These are phyloP conservation scores for Fragaria nilgerrensis DNA, from an alignment of 306 rosid species.

Conservation along the genomic window DNA sequence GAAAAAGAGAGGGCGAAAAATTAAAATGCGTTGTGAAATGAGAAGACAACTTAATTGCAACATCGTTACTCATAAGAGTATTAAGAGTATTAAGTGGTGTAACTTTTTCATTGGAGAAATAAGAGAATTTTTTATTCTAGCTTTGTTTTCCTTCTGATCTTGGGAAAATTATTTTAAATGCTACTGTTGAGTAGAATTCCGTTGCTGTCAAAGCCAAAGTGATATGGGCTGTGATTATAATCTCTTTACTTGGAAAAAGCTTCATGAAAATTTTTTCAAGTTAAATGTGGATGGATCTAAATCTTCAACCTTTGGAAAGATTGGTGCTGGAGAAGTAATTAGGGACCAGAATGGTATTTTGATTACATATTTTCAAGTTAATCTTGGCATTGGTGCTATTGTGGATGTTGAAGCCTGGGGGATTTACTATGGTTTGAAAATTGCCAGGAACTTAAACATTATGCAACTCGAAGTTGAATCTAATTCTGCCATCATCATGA, in stretches of 20 bases:
- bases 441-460: too few species aligned
- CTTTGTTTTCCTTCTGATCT: not conserved
- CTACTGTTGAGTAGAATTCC: not conserved
- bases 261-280: not conserved
- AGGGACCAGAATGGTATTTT: not conserved
- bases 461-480: not conserved
- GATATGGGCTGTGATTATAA: accelerated
- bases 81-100: not conserved
- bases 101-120: too few species aligned
- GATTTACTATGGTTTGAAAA: not conserved
- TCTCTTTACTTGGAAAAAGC: not conserved
- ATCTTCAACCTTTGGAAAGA: not conserved
- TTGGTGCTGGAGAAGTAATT: not conserved
- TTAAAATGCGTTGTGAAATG: too few species aligned
- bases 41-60: not conserved
- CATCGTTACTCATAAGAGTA: not conserved
- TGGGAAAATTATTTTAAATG: not conserved
- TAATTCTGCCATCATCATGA: too few species aligned
- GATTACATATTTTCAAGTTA: not conserved
- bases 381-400: not conserved
- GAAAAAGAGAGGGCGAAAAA: too few species aligned
- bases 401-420: not conserved
- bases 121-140: too few species aligned
- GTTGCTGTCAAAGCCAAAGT: not conserved
- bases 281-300: not conserved